Conservation (phyloP, 495 filamentous ascomycete genomes). For the Xylaria curta region DNA sequence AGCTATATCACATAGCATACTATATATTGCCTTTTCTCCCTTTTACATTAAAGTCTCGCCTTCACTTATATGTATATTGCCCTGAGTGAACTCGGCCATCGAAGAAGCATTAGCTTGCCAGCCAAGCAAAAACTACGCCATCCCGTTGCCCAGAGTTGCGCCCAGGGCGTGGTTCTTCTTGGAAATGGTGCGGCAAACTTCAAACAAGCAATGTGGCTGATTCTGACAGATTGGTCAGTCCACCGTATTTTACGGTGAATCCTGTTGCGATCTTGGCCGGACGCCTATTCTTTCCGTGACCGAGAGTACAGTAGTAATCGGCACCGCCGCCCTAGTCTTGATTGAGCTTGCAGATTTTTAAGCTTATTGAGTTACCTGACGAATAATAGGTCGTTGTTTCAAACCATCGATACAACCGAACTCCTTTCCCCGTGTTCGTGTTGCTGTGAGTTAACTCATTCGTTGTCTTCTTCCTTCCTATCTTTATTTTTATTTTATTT, state of each 20-base stretch:
- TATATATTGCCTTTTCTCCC: neutral
- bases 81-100: neutral
- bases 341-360: neutral
- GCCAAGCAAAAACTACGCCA: constrained; percentile 11
- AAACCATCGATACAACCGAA: neutral
- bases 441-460: neutral
- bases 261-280: neutral
- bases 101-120: neutral
- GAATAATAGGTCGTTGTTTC: constrained; percentile 3
- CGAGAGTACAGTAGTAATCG: constrained; percentile 10
- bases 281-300: constrained; percentile 4
- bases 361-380: neutral
- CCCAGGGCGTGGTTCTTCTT: neutral
- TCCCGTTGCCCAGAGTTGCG: constrained; percentile 6
- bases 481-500: no score
- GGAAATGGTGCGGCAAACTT: neutral
- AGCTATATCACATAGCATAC: neutral
- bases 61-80: neutral
- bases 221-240: neutral
- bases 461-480: neutral
- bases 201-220: constrained; percentile 20
- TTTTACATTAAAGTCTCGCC: neutral
- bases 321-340: constrained; percentile 11
- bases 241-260: constrained; percentile 9
- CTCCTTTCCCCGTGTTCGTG: neutral